Evolutionary conservation across 1,139 yeast species (phyloP).

Genomic region (Hansenula lynferdii): DNA sequence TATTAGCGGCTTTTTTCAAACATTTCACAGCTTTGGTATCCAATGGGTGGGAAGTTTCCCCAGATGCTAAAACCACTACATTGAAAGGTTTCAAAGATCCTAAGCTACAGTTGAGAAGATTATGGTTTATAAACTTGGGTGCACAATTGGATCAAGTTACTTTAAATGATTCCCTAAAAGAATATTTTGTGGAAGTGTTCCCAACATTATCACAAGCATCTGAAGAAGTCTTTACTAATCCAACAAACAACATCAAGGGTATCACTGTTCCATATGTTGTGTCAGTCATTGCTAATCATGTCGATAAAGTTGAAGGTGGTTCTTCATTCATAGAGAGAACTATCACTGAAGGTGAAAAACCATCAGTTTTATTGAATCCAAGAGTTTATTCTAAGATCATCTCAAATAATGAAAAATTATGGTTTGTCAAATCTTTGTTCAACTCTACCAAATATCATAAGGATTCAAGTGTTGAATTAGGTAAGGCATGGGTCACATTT

Average conservation of each 20-base stretch:
- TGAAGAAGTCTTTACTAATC: slow-evolving; percentile 37
- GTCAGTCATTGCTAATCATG: slow-evolving; percentile 19
- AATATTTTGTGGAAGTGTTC: slow-evolving; percentile 20
- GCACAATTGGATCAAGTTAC: slow-evolving; percentile 19
- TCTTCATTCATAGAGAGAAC: slow-evolving; percentile 24
- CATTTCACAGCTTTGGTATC: slow-evolving; percentile 30
- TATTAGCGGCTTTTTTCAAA: slow-evolving; percentile 45
- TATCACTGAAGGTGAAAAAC: slow-evolving; percentile 34
- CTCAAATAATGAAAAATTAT: slow-evolving; percentile 39
- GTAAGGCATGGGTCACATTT: slow-evolving; percentile 41
- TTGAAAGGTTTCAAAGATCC: slow-evolving; percentile 60
- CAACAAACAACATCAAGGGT: slow-evolving; percentile 41
- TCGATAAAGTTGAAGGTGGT: slow-evolving; percentile 12
- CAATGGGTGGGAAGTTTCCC: slow-evolving; percentile 7
- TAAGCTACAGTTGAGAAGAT: slow-evolving; percentile 54
- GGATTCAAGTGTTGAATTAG: slow-evolving; percentile 20
- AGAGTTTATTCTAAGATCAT: slow-evolving; percentile 47
- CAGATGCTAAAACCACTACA: slow-evolving; percentile 27
- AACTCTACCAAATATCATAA: slow-evolving; percentile 14
- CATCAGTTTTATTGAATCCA: slow-evolving; percentile 39
- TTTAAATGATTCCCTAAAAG: slow-evolving; percentile 17
- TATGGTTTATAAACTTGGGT: slow-evolving; percentile 63
- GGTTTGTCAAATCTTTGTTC: slow-evolving; percentile 46
- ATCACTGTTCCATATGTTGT: slow-evolving; percentile 45
- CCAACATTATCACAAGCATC: slow-evolving; percentile 35